Conservation (phyloP, 345 rosid genomes). For the Populus simonii region DNA sequence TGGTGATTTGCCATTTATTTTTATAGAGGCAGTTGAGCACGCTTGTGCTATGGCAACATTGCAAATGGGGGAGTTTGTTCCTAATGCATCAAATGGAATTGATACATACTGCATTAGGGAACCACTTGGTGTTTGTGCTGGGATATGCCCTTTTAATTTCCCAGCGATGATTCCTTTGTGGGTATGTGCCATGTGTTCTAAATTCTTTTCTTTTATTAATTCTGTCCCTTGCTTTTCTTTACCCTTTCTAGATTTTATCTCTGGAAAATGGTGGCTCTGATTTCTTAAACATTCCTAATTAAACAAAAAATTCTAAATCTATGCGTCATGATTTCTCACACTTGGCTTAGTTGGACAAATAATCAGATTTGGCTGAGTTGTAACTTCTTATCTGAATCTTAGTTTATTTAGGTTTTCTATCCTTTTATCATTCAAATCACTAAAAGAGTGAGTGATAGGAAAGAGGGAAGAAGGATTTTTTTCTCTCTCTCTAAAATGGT, state of each 20-base stretch:
- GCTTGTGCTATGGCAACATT: constrained; percentile 93
- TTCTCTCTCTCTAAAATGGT: background rate
- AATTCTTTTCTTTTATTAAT: background rate
- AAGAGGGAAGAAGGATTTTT: background rate
- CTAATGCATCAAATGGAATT: constrained; percentile 84
- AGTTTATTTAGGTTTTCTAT: background rate
- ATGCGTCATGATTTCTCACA: background rate
- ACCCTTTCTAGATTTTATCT: background rate
- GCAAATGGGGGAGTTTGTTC: constrained; percentile 93
- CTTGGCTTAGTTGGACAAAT: background rate
- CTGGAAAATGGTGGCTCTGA: background rate
- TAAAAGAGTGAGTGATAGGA: constrained; percentile 3
- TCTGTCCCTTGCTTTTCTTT: constrained; percentile 23
- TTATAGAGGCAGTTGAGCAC: constrained; percentile 93
- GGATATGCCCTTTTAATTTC: constrained; percentile 96
- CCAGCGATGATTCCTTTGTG: constrained; percentile 99
- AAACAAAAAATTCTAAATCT: background rate
- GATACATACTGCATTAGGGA: constrained; percentile 91
- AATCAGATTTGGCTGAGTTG: background rate
- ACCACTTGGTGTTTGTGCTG: constrained; percentile 97
- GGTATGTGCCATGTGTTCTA: constrained; percentile 47
- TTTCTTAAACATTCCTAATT: too few relatives aligned
- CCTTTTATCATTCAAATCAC: background rate
- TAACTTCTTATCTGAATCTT: background rate
- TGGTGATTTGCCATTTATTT: constrained; percentile 5